phyloP scores from a whole-genome alignment of 1,284 basidiomycete species.

The Boletus hoseneyae region DNA sequence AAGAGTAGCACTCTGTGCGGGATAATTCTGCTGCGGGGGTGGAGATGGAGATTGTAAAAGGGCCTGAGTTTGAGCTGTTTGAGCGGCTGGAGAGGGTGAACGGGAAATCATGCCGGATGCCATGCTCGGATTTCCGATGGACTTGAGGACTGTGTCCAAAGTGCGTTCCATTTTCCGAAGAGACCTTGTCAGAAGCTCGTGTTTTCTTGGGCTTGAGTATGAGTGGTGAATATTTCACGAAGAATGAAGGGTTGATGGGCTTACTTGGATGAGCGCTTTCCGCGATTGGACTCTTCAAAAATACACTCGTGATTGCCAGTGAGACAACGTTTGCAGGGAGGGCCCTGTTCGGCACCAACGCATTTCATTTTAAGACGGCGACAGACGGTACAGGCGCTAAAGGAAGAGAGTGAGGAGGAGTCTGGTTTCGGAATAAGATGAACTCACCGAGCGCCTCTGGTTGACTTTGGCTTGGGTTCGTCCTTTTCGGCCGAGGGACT shows the following conservation, averaged over 20 bases:
- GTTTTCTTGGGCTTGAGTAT: conserved; percentile 59
- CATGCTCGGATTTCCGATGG: conserved; percentile 78
- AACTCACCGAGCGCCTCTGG: conserved; percentile 78
- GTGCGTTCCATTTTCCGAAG: conserved; percentile 91
- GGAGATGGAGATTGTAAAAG: conserved; percentile 60
- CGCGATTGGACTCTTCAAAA: conserved; percentile 93
- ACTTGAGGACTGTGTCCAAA: conserved; percentile 81
- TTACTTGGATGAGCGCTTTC: conserved; percentile 87
- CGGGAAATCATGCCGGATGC: conserved; percentile 76
- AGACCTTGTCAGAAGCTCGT: conserved; percentile 84
- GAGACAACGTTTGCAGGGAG: conserved; percentile 85
- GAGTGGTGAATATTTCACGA: conserved; percentile 32
- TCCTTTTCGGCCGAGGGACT: conserved; percentile 60
- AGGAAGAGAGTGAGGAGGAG: conserved; percentile 9
- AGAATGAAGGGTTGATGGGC: conserved; percentile 26
- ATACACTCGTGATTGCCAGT: conserved; percentile 87
- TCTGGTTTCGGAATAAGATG: neutral
- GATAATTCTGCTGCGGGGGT: conserved; percentile 34
- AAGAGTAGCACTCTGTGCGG: conserved; percentile 19
- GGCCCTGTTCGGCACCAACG: conserved; percentile 88
- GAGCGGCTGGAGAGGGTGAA: conserved; percentile 68
- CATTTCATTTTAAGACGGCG: conserved; percentile 98
- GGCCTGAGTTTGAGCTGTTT: conserved; percentile 55
- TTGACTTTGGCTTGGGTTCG: conserved; percentile 78
- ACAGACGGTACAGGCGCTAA: conserved; percentile 90